Percentiles rank a stretch among this genome's conserved stretches.
Evolutionary conservation across 208 protist species (phyloP).

Genomic region (Zelonia costaricensis): DNA sequence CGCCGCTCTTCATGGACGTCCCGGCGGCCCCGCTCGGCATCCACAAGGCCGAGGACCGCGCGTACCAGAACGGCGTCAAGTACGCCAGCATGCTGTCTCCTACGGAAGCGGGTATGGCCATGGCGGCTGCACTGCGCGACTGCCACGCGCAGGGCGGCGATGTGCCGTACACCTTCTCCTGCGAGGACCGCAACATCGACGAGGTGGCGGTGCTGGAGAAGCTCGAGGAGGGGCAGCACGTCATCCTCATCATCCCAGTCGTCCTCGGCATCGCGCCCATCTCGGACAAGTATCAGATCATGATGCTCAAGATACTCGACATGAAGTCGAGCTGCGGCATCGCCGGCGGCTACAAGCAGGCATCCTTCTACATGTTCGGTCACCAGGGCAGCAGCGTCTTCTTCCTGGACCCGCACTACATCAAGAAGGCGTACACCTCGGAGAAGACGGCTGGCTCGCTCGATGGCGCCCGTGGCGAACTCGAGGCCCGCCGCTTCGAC

Average conservation of each 20-base stretch:
- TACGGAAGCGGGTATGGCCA: conserved; percentile 40
- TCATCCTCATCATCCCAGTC: conserved; percentile 63
- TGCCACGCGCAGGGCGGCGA: conserved; percentile 24
- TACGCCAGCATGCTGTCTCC: conserved; percentile 66
- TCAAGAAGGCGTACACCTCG: conserved; percentile 58
- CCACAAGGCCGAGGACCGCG: conserved; percentile 55
- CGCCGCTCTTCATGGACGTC: conserved; percentile 58
- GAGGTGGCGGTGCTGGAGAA: conserved; percentile 13
- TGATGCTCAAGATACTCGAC: conserved; percentile 46
- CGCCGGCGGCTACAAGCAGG: conserved; percentile 42
- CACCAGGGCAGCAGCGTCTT: conserved; percentile 57
- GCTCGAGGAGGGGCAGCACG: conserved; percentile 27
- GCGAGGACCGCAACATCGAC: conserved; percentile 34
- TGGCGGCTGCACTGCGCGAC: conserved; percentile 25
- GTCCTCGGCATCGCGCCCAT: conserved; percentile 53
- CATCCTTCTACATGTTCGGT: conserved; percentile 63
- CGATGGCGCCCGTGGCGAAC: conserved; percentile 6
- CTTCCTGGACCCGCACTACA: conserved; percentile 76
- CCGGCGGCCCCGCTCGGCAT: conserved; percentile 71
- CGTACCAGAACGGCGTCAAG: conserved; percentile 36
- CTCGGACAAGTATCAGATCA: conserved; percentile 40
- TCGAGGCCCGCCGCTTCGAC: conserved; percentile 16
- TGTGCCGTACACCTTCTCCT: conserved; percentile 37
- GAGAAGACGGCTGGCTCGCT: conserved; percentile 26
- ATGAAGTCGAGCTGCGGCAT: conserved; percentile 59